Evolutionary conservation across 2,329 filamentous ascomycete species (phyloP), one percentile per base, ranked within the genome.

Genomic region (Metarhizium rileyi): DNA sequence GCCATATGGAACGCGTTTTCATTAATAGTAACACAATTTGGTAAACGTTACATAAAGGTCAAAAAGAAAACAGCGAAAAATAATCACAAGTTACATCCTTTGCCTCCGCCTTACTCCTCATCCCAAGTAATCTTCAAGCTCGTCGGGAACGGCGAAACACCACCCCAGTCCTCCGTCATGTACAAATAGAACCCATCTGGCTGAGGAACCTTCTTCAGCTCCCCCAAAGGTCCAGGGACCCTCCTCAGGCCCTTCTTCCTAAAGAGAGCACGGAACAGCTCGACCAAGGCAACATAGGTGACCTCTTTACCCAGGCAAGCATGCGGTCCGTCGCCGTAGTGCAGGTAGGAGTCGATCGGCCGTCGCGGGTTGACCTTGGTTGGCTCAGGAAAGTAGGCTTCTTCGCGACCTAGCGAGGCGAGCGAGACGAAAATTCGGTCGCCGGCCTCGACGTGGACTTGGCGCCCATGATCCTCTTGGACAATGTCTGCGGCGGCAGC

Each of bases 181-280:
- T 86, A 88, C 6, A 77, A 67, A 9, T 70, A 77, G 61, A 75
- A 76, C 0, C 78, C 79, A 0, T 74, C 78, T 0, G 72, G 68
- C 8, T 72, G 70, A 0, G 70, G 66, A 2, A 87, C 71, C 69
- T 79, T 84, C 72, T 87, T 86, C 55, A 89, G 63, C 59, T 80
- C 68, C 0, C 86, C 86, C 65, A 85, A 80, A 1, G 76, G 67
- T 0, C 86, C 86, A 0, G 77, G 69, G 0, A 78, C 81, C 27
- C 81, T 72, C 5, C 80, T 70, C 10, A 90, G 62, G 48, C 80
- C 81, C 56, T 77, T 72, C 56, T 80, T 70, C 51, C 73, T 69
- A 58, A 84, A 85, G 2, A 87, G 66, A 1, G 77, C 76, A 44
- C 84, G 78, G 63, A 89, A 77, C 72, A 88, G 83, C 55, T 83